Percentiles rank a stretch among this genome's conserved stretches.
These are phyloP conservation scores for Nyctanthes arbortristis DNA, from an alignment of 257 asterid genomes.

Conservation along the genomic window DNA sequence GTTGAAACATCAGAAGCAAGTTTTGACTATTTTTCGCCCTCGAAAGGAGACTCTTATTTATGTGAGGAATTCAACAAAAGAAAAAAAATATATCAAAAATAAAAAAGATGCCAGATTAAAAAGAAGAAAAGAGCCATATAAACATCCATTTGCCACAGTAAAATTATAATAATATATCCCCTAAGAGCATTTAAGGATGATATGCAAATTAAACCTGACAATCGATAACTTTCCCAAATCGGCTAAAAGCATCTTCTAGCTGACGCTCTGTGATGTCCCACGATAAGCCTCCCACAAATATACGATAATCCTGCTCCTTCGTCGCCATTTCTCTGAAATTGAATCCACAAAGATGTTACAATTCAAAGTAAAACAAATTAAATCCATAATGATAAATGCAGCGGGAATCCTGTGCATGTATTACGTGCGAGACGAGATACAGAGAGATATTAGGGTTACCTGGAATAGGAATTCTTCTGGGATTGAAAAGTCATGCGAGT, in stretches of 20 bases:
- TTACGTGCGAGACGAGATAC: background rate
- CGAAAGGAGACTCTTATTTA: too few relatives aligned
- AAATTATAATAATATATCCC: background rate
- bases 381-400: background rate
- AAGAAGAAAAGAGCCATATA: background rate
- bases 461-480: background rate
- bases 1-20: too few relatives aligned
- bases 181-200: background rate
- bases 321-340: slow-evolving; percentile 56
- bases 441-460: background rate
- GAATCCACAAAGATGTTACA: slow-evolving; percentile 2
- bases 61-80: background rate
- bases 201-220: slow-evolving; percentile 65
- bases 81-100: background rate
- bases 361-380: background rate
- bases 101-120: background rate
- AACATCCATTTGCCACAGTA: background rate
- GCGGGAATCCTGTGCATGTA: too few relatives aligned
- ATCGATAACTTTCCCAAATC: slow-evolving; percentile 81
- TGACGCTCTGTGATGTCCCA: slow-evolving; percentile 88
- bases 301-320: slow-evolving; percentile 78
- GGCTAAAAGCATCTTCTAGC: slow-evolving; percentile 81
- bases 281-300: slow-evolving; percentile 89
- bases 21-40: too few relatives aligned
- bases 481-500: too few relatives aligned